Evolutionary conservation across 2,329 filamentous ascomycete species (phyloP).

Genomic region (Colletotrichum sublineola): DNA sequence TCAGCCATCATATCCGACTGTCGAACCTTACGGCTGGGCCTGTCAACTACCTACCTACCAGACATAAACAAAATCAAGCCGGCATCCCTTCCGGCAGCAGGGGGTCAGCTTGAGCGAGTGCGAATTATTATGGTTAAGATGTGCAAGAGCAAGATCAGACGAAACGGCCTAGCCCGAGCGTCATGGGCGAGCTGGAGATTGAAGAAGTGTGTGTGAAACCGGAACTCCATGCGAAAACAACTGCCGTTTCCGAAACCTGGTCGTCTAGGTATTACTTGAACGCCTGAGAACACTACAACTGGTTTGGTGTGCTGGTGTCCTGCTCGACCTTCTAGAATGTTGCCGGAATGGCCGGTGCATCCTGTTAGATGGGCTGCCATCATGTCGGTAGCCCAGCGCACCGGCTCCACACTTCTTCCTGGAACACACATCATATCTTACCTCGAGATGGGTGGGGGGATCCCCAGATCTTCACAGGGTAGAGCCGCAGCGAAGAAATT

Average conservation of each 20-base stretch:
- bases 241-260: constrained; percentile 36
- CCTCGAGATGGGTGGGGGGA: background rate
- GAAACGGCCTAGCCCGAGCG: constrained; percentile 35
- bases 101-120: constrained; percentile 24
- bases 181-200: background rate
- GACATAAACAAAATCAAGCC: background rate
- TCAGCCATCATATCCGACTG: constrained; percentile 17
- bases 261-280: constrained; percentile 1
- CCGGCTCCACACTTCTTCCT: background rate
- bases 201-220: constrained; percentile 37
- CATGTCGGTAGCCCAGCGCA: background rate
- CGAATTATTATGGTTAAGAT: constrained; percentile 32
- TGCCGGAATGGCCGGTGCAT: constrained; percentile 2
- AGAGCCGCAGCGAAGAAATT: background rate
- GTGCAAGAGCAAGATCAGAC: constrained; percentile 26
- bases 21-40: constrained; percentile 27
- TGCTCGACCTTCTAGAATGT: constrained; percentile 24
- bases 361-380: background rate
- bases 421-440: too few species aligned
- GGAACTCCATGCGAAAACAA: constrained; percentile 41
- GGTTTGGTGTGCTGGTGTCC: constrained; percentile 20
- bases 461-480: background rate
- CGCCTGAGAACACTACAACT: constrained; percentile 22
- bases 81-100: constrained; percentile 18
- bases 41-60: constrained; percentile 18